These are phyloP conservation scores for Pythium insidiosum DNA, from an alignment of 352 stramenopile species.

Conservation along the genomic window DNA sequence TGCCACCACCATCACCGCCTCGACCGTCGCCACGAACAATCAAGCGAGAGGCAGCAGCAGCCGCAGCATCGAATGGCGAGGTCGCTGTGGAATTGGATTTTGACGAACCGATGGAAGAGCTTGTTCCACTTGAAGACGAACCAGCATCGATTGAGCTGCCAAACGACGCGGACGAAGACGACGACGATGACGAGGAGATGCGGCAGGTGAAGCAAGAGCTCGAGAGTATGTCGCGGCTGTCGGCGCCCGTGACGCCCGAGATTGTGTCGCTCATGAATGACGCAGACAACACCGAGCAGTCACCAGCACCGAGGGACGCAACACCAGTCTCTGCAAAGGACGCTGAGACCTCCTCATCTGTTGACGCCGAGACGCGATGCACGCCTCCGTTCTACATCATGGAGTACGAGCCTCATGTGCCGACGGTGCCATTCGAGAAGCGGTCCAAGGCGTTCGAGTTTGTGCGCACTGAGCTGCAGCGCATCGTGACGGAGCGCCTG, in stretches of 20 bases:
- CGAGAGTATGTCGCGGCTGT: too few relatives aligned
- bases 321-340: not conserved
- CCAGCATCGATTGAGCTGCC: too few relatives aligned
- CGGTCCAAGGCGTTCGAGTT: slow-evolving; percentile 47
- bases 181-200: slow-evolving; percentile 15
- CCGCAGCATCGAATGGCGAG: not conserved
- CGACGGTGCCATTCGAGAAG: slow-evolving; percentile 30
- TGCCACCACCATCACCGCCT: not conserved
- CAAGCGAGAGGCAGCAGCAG: not conserved
- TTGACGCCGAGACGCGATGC: slow-evolving; percentile 1
- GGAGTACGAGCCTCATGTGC: slow-evolving; percentile 17
- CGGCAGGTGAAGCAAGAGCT: too few relatives aligned
- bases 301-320: too few relatives aligned
- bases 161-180: slow-evolving; percentile 19
- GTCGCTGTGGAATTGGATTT: slow-evolving; percentile 19
- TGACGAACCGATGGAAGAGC: slow-evolving; percentile 26
- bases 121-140: too few relatives aligned
- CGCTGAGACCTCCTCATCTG: not conserved
- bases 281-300: not conserved
- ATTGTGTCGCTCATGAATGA: slow-evolving; percentile 6
- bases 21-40: not conserved
- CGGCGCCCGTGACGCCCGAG: too few relatives aligned
- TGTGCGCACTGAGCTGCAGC: slow-evolving; percentile 41
- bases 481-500: too few relatives aligned
- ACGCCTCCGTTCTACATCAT: slow-evolving; percentile 44